Conservation (phyloP, 208 protist species). For the Acanthamoeba polyphaga region DNA sequence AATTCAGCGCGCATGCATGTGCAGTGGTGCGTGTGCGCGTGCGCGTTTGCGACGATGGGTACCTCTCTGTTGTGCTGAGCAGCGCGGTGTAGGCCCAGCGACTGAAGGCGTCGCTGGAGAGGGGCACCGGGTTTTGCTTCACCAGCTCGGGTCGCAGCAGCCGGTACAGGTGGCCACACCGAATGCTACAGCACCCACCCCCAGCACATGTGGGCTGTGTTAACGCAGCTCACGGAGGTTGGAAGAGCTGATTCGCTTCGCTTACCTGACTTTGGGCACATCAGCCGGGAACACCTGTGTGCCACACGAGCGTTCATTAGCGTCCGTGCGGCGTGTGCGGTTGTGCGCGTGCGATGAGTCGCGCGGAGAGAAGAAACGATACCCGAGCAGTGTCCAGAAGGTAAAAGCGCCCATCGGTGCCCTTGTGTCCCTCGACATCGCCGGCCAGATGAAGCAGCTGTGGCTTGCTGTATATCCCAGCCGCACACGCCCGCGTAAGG, state of each 20-base stretch:
- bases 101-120: neutral
- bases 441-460: neutral
- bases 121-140: neutral
- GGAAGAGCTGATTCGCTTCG: no score
- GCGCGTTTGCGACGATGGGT: no score
- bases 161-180: neutral
- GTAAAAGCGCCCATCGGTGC: conserved; percentile 63
- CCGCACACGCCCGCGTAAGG: neutral
- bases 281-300: neutral
- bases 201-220: no score
- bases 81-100: neutral
- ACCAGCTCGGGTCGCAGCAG: conserved; percentile 12
- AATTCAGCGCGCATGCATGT: neutral
- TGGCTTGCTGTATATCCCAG: no score
- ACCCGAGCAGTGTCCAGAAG: conserved; percentile 14
- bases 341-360: neutral
- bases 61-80: neutral
- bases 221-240: no score
- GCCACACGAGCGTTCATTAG: no score
- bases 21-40: no score
- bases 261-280: neutral
- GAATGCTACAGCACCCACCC: neutral
- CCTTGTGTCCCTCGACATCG: conserved; percentile 64
- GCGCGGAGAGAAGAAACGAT: neutral
- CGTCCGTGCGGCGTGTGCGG: no score